Evolutionary conservation across 2,329 filamentous ascomycete genomes (phyloP).

Genomic region (Magnaporthiopsis poae): DNA sequence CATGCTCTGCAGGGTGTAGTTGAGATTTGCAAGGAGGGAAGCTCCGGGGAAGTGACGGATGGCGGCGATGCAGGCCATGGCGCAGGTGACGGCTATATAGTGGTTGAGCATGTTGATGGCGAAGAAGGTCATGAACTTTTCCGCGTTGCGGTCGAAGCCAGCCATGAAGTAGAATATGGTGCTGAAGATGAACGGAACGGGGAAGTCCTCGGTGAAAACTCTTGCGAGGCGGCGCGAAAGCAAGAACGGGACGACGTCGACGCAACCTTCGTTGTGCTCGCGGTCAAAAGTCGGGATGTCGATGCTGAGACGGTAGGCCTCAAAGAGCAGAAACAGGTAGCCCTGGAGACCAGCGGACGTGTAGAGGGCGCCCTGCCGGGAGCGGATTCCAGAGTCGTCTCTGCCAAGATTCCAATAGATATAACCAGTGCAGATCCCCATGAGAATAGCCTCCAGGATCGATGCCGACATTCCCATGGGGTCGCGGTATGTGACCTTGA

Average conservation of each 20-base stretch:
- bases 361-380: conserved; percentile 63
- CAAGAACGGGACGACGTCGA: conserved; percentile 59
- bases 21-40: conserved; percentile 61
- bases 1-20: conserved; percentile 64
- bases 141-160: conserved; percentile 54
- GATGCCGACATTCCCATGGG: conserved; percentile 65
- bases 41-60: conserved; percentile 60
- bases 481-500: conserved; percentile 65
- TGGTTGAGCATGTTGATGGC: conserved; percentile 58
- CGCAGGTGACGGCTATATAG: conserved; percentile 63
- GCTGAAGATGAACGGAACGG: conserved; percentile 61
- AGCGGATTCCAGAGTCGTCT: conserved; percentile 62
- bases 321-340: conserved; percentile 66
- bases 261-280: conserved; percentile 63
- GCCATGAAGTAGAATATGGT: conserved; percentile 71
- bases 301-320: conserved; percentile 63
- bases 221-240: conserved; percentile 60
- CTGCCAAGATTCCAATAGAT: conserved; percentile 58
- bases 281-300: conserved; percentile 70
- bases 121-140: conserved; percentile 64
- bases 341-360: conserved; percentile 63
- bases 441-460: conserved; percentile 57
- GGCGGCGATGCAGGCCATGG: conserved; percentile 56
- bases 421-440: conserved; percentile 64
- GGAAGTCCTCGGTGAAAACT: conserved; percentile 60